Conservation (phyloP, 2,329 filamentous ascomycete genomes). For the Aureobasidium sp. region DNA sequence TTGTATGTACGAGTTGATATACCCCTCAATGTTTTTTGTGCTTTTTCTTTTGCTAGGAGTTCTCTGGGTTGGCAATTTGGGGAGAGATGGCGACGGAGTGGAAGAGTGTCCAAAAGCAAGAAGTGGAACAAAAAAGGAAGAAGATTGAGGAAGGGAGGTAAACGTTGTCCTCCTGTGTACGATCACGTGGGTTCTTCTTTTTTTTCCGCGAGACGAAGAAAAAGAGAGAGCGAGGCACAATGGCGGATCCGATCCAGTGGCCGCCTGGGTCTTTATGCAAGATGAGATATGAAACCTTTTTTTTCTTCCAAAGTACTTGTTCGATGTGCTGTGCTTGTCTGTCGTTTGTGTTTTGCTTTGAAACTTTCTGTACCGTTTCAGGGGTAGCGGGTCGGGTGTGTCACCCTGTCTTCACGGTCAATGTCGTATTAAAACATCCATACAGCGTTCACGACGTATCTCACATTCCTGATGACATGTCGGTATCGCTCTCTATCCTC, state of each 20-base stretch:
- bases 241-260: not conserved
- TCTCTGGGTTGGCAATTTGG: not conserved
- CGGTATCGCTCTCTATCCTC: not conserved
- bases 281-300: not conserved
- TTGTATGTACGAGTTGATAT: slow-evolving; percentile 13
- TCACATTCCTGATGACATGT: not conserved
- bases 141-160: not conserved
- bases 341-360: no score
- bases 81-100: not conserved
- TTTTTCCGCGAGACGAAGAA: not conserved
- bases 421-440: not conserved
- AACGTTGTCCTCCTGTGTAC: not conserved
- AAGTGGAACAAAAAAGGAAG: not conserved
- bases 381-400: not conserved
- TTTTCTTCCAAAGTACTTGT: not conserved
- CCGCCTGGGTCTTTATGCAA: not conserved
- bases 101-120: not conserved
- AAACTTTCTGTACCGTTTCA: not conserved
- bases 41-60: not conserved
- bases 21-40: slow-evolving; percentile 8
- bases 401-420: not conserved
- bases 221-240: not conserved
- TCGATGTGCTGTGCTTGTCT: not conserved
- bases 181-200: not conserved
- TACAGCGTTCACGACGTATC: not conserved